phyloP scores from a whole-genome alignment of 768 basidiomycete species.

The Mycena haematopus region DNA sequence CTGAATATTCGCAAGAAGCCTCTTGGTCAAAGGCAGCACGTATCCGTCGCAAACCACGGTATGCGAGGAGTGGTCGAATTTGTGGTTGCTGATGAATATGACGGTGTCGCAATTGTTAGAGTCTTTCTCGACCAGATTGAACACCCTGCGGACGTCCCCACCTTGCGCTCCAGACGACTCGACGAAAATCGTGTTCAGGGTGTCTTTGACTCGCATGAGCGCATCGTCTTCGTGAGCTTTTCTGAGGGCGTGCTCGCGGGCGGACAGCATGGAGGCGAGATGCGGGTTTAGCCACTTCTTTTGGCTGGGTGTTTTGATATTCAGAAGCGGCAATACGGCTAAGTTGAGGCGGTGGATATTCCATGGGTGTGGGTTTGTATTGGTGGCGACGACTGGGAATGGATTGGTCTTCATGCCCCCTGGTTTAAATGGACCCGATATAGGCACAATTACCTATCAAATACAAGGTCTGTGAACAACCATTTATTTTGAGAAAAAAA shows the following conservation, averaged over 20 bases:
- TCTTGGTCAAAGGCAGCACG: slow-evolving; percentile 45
- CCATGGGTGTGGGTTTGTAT: slow-evolving; percentile 32
- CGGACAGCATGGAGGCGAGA: slow-evolving; percentile 15
- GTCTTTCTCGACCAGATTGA: slow-evolving; percentile 35
- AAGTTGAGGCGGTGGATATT: slow-evolving; percentile 44
- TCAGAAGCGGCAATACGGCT: slow-evolving; percentile 36
- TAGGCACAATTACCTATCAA: slow-evolving; percentile 30
- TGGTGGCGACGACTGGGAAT: slow-evolving; percentile 34
- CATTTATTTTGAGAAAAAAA: slow-evolving; percentile 25
- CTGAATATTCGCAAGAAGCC: slow-evolving; percentile 30
- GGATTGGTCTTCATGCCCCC: slow-evolving; percentile 31
- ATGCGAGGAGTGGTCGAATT: slow-evolving; percentile 54
- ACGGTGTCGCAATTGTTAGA: slow-evolving; percentile 41
- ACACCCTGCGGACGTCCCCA: slow-evolving; percentile 9
- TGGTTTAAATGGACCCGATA: slow-evolving; percentile 31
- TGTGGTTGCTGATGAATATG: slow-evolving; percentile 53
- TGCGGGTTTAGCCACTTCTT: slow-evolving; percentile 40
- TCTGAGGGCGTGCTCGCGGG: slow-evolving; percentile 39
- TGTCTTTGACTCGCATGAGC: slow-evolving; percentile 41
- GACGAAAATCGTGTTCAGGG: slow-evolving; percentile 37
- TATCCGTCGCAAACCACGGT: slow-evolving; percentile 60
- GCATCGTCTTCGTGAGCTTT: slow-evolving; percentile 44
- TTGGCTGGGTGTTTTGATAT: slow-evolving; percentile 14
- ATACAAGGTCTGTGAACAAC: no score
- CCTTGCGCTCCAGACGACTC: slow-evolving; percentile 34